Evolutionary conservation across 1,284 basidiomycete genomes (phyloP).

Genomic region (Microbotryomycetes sp.): DNA sequence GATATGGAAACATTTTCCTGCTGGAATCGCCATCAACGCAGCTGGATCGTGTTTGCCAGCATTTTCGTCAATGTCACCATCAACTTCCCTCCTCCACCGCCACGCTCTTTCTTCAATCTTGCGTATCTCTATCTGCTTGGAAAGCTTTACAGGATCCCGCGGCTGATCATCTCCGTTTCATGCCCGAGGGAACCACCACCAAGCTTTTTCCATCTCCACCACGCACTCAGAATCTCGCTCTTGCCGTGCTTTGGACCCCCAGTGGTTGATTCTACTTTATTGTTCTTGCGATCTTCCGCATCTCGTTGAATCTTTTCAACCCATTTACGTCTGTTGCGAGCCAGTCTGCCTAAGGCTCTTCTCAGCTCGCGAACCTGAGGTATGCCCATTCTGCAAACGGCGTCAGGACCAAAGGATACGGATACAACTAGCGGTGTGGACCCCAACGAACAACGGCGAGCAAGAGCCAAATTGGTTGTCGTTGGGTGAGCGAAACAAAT

Average conservation of each 20-base stretch:
- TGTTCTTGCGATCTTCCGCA: neutral
- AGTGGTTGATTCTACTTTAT: neutral
- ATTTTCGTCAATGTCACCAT: neutral
- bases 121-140: neutral
- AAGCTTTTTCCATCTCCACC: slow-evolving; percentile 18
- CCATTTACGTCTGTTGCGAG: slow-evolving; percentile 3
- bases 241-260: neutral
- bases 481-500: slow-evolving; percentile 31
- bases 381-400: slow-evolving; percentile 23
- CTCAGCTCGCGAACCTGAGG: slow-evolving; percentile 27
- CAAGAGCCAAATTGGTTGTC: slow-evolving; percentile 20
- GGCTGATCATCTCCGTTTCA: neutral
- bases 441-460: slow-evolving; percentile 15
- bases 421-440: slow-evolving; percentile 20
- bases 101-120: slow-evolving; percentile 20
- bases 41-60: neutral
- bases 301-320: neutral
- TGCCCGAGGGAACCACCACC: neutral
- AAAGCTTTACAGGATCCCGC: neutral
- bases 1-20: slow-evolving; percentile 20
- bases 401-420: slow-evolving; percentile 20
- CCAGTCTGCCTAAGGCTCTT: slow-evolving; percentile 21
- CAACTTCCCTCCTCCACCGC: slow-evolving; percentile 6
- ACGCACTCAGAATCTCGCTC: slow-evolving; percentile 4
- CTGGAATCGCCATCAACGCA: slow-evolving; percentile 13